A percentile compares a stretch with the other conserved stretches of the same genome.
Evolutionary conservation across 257 asterid genomes (phyloP).

Genomic region (Petunia secreta): DNA sequence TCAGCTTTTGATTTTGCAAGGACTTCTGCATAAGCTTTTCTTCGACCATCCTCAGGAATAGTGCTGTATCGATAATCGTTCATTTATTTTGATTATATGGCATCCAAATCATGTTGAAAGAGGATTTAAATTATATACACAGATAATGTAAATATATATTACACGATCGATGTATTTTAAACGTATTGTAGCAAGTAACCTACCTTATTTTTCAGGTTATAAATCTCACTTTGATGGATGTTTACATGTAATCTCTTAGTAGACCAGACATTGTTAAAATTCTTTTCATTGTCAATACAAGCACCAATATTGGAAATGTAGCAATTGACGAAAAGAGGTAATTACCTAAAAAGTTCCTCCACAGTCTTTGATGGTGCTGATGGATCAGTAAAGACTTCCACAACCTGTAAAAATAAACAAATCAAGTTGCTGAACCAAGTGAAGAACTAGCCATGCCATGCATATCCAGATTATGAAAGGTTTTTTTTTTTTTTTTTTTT

Average conservation of each 20-base stretch:
- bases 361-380: conserved; percentile 64
- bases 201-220: not conserved
- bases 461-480: not conserved
- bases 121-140: not conserved
- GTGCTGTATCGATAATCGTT: conserved; percentile 45
- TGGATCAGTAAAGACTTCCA: conserved; percentile 82
- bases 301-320: not conserved
- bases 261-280: not conserved
- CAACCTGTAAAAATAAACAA: conserved; percentile 58
- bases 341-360: conserved; percentile 71
- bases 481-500: too few relatives aligned
- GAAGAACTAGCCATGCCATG: not conserved
- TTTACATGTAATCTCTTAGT: not conserved
- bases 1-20: conserved; percentile 60
- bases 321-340: conserved; percentile 2
- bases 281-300: not conserved
- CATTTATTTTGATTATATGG: conserved; percentile 10
- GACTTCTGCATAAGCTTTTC: conserved; percentile 82
- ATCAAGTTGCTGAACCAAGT: not conserved
- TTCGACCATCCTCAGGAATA: conserved; percentile 83
- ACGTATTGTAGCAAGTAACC: not conserved
- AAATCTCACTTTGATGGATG: not conserved
- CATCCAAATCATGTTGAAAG: not conserved
- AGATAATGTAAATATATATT: too few relatives aligned
- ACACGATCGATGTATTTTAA: not conserved